These are phyloP conservation scores for Ciborinia camelliae DNA, from an alignment of 2,329 filamentous ascomycete species.

Conservation along the genomic window DNA sequence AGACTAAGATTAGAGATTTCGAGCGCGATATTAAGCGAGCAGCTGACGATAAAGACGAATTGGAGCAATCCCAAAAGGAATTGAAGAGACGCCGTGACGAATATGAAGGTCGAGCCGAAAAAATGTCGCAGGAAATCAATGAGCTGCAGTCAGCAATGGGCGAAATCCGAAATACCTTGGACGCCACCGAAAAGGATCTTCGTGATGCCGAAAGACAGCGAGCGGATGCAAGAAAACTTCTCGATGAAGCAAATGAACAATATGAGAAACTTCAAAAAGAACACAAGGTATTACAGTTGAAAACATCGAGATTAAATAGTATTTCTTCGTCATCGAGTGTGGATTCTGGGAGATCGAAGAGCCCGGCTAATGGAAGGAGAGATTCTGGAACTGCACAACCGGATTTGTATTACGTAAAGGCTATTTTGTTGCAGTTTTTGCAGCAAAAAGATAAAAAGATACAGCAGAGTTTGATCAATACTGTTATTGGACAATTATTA, in stretches of 20 bases:
- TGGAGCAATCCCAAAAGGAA: constrained; percentile 70
- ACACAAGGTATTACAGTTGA: constrained; percentile 51
- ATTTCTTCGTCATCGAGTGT: constrained; percentile 34
- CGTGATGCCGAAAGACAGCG: constrained; percentile 82
- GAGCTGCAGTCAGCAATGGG: constrained; percentile 75
- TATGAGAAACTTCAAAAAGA: constrained; percentile 78
- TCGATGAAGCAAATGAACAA: constrained; percentile 73
- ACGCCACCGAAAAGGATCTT: constrained; percentile 82
- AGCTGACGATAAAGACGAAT: constrained; percentile 71
- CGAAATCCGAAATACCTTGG: constrained; percentile 74
- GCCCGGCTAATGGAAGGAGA: constrained; percentile 27
- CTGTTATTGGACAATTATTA: constrained; percentile 71
- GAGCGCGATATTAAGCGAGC: constrained; percentile 73
- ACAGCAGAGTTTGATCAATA: constrained; percentile 67
- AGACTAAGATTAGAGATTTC: constrained; percentile 71
- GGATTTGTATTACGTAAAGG: constrained; percentile 64
- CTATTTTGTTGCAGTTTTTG: constrained; percentile 75
- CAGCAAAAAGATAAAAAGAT: constrained; percentile 77
- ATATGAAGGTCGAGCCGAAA: constrained; percentile 66
- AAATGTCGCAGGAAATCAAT: constrained; percentile 66
- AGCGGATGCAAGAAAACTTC: constrained; percentile 65
- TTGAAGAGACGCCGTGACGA: constrained; percentile 72
- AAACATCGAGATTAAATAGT: constrained; percentile 36
- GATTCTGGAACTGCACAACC: constrained; percentile 22
- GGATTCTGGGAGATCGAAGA: constrained; percentile 38